These are phyloP conservation scores for Trichoderma pleuroti DNA, from an alignment of 2,329 filamentous ascomycete species.

Conservation along the genomic window DNA sequence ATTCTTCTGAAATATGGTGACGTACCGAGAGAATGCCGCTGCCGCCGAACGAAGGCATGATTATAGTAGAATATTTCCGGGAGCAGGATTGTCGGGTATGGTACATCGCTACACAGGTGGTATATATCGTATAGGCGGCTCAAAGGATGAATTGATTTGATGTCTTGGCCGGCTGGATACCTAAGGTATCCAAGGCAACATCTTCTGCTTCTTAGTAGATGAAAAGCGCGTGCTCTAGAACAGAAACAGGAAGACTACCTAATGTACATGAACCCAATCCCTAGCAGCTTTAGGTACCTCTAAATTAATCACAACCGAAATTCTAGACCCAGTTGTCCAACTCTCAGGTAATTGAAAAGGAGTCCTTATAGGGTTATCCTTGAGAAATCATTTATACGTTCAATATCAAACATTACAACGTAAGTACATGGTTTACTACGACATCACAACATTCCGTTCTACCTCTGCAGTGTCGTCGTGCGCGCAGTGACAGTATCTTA, in stretches of 20 bases:
- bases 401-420: background rate
- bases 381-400: background rate
- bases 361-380: background rate
- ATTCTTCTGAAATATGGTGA: background rate
- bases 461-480: background rate
- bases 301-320: background rate
- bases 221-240: background rate
- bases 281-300: background rate
- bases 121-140: background rate
- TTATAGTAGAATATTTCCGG: background rate
- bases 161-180: background rate
- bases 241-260: background rate
- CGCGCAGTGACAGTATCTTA: background rate
- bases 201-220: background rate
- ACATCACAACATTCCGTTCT: background rate
- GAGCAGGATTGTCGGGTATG: background rate
- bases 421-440: background rate
- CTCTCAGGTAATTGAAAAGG: background rate
- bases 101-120: background rate
- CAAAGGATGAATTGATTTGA: background rate
- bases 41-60: background rate
- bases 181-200: background rate
- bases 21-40: background rate
- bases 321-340: background rate
- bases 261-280: background rate